A percentile compares a stretch with the other conserved stretches of the same genome.
These are phyloP conservation scores for Aspergillus haitiensis DNA, from an alignment of 495 filamentous ascomycete species.

Conservation along the genomic window DNA sequence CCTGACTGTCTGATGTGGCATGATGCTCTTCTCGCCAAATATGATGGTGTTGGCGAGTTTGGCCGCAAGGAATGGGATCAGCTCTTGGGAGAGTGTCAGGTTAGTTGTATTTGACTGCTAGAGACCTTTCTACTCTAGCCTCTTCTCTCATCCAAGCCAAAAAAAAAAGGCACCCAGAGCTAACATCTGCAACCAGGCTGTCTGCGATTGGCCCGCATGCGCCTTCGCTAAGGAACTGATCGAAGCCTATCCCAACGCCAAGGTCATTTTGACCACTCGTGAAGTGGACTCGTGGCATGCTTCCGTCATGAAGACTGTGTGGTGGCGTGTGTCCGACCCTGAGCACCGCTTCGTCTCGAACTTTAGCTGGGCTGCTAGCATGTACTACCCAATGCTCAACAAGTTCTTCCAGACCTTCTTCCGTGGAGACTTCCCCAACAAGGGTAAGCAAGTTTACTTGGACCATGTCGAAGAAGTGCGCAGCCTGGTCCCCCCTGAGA, in stretches of 20 bases:
- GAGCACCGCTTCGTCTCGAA: conserved; percentile 52
- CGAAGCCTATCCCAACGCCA: conserved; percentile 68
- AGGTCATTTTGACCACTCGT: conserved; percentile 63
- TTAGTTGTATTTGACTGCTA: conserved; percentile 18
- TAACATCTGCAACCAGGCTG: conserved; percentile 37
- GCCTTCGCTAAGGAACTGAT: conserved; percentile 68
- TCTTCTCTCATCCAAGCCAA: too few relatives aligned
- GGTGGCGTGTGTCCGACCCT: conserved; percentile 56
- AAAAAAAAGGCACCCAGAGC: conserved; percentile 9
- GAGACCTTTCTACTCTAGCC: background rate
- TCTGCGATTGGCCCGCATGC: conserved; percentile 66
- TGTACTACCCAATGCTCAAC: conserved; percentile 61
- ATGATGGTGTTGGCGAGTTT: conserved; percentile 59
- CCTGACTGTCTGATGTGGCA: conserved; percentile 62
- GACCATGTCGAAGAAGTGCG: conserved; percentile 49
- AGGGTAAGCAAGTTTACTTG: conserved; percentile 53
- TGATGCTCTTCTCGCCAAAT: conserved; percentile 65
- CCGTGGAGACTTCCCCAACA: conserved; percentile 51
- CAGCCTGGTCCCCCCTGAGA: conserved; percentile 45
- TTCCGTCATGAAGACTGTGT: conserved; percentile 54
- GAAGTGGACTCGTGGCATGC: conserved; percentile 61
- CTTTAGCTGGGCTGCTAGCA: conserved; percentile 57
- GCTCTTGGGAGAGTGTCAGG: conserved; percentile 63
- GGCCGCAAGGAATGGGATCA: conserved; percentile 66
- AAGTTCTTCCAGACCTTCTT: conserved; percentile 60